Percentiles rank a stretch among this genome's conserved stretches.
phyloP scores from a whole-genome alignment of 164 flowering plant species.

The Aristolochia fimbriata region DNA sequence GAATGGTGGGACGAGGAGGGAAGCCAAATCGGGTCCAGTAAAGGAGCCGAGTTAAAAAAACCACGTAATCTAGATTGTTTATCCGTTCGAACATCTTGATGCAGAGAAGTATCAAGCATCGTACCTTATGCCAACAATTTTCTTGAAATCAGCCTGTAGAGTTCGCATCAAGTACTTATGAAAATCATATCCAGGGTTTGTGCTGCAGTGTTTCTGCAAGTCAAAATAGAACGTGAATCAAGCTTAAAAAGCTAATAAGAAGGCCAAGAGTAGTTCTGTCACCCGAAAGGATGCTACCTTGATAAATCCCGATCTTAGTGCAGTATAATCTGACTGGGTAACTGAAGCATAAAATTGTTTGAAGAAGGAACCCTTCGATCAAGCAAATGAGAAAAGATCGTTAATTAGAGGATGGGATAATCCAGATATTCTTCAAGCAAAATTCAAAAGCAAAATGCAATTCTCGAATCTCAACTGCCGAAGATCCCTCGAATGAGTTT shows the following conservation, averaged over 20 bases:
- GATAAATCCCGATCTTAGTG: slow-evolving; percentile 71
- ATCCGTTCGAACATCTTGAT: too few species aligned
- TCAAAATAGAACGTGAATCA: not conserved
- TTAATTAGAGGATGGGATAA: not conserved
- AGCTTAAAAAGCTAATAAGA: not conserved
- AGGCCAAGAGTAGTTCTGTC: not conserved
- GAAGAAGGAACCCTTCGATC: slow-evolving; percentile 50
- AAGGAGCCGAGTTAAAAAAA: too few species aligned
- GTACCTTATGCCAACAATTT: slow-evolving; percentile 87
- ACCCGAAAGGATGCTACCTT: slow-evolving; percentile 28
- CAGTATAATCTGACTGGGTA: slow-evolving; percentile 62
- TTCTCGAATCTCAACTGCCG: not conserved
- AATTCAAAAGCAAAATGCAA: too few species aligned
- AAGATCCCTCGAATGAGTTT: not conserved
- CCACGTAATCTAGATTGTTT: too few species aligned
- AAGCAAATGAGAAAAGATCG: slow-evolving; percentile 1
- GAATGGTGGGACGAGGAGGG: not conserved
- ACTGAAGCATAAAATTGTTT: slow-evolving; percentile 83
- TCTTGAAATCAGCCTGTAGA: slow-evolving; percentile 78
- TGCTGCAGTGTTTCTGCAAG: slow-evolving; percentile 56
- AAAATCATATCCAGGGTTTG: slow-evolving; percentile 61
- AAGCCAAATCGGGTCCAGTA: too few species aligned
- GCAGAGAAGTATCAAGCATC: not conserved
- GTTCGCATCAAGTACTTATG: slow-evolving; percentile 89
- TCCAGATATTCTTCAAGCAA: too few species aligned